A percentile compares a stretch with the other conserved stretches of the same genome.
Evolutionary conservation across 1,284 basidiomycete species (phyloP).

Genomic region (Papiliotrema laurentii): DNA sequence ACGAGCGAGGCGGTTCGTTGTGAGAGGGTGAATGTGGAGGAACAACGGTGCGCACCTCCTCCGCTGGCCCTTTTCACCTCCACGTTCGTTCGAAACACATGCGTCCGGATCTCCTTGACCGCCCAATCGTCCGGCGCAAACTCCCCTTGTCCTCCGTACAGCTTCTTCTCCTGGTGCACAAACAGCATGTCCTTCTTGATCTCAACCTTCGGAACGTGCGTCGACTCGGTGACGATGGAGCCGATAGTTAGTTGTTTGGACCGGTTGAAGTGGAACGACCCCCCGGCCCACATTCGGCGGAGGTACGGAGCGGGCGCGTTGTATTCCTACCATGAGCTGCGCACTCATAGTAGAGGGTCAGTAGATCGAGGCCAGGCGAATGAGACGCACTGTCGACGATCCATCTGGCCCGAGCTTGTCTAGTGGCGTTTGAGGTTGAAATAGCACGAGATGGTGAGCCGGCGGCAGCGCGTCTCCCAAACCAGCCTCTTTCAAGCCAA

Average conservation of each 20-base stretch:
- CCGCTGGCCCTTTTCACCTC: conserved; percentile 31
- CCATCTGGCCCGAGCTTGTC: conserved; percentile 61
- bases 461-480: conserved; percentile 53
- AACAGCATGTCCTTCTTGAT: conserved; percentile 74
- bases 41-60: not conserved
- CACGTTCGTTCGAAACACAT: conserved; percentile 62
- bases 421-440: conserved; percentile 63
- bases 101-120: conserved; percentile 63
- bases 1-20: not conserved
- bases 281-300: conserved; percentile 79
- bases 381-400: conserved; percentile 54
- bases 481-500: conserved; percentile 10
- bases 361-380: not conserved
- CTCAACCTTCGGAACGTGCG: conserved; percentile 57
- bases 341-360: not conserved
- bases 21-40: too few species aligned
- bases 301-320: conserved; percentile 65
- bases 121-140: conserved; percentile 48
- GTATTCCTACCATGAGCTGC: conserved; percentile 28
- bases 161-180: conserved; percentile 56
- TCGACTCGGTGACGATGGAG: conserved; percentile 53
- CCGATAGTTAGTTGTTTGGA: conserved; percentile 56
- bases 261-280: conserved; percentile 55
- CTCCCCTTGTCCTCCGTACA: conserved; percentile 33
- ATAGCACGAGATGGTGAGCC: conserved; percentile 70